Base-by-base conservation (phyloP, 2,329 filamentous ascomycete species). In the Ophiostoma novo-ulmi region DNA sequence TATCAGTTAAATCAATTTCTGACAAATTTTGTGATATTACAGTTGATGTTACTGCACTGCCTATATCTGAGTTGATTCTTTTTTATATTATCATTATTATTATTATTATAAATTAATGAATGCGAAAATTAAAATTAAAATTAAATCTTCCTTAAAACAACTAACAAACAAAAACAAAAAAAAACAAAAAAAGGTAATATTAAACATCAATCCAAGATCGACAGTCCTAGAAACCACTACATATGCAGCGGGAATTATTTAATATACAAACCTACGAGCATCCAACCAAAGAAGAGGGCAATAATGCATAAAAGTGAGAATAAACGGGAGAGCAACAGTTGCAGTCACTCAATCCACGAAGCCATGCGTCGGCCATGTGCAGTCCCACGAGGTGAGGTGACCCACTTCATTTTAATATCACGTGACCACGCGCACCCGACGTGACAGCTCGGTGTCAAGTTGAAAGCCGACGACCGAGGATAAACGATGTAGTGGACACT, bases 351-450 rank as follows among this genome's bases (percentile, higher is more conserved):
- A 58, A 58, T 10, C 52, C 52, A 26, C 22, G 7, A 55, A 26
- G 22, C 22, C 10, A 58, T 22, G 52, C 52, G n/a, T 13, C n/a
- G 10, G 52, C 52, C 52, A 58, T 58, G 52, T 58, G 52, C 52
- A 2, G n/a, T 58, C 52, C 52, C 52, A 58, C 52, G n/a, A 58
- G 52, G 52, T 7, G 11, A 31, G 3, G 31, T 4, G 52, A 58
- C 52, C 52, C 52, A 58, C 52, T 58, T 11, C n/a, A 5, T 20
- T n/a, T 22, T 55, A 55, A 22, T 48, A 64, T 68, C 70, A 71
- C 70, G 67, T 71, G 70, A 48, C 38, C 58, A 69, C 70, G 70
- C 70, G 70, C 70, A 61, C 41, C 67, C 55, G 48, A 58, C 70
- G 70, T 69, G 70, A 63, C 63, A 65, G 61, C 35, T 65, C 20